Conservation (phyloP, 176 grass and related monocot genomes). For the Ensete glaucum region DNA sequence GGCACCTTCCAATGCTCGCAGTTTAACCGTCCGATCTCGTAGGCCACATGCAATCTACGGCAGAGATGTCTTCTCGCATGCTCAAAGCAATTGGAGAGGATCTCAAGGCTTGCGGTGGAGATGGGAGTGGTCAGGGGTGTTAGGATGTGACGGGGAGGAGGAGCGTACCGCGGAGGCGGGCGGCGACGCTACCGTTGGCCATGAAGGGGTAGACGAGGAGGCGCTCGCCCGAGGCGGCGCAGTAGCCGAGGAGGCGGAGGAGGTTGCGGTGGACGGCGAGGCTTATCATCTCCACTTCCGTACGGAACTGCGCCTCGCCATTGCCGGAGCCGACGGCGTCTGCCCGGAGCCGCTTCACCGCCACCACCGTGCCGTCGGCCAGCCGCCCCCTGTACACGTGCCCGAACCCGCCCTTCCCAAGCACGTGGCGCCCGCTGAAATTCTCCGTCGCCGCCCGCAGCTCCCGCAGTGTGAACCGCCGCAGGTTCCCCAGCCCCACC, state of each 20-base stretch:
- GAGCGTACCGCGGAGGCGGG: slow-evolving; percentile 57
- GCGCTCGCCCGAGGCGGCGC: slow-evolving; percentile 57
- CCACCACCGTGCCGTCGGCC: slow-evolving; percentile 50
- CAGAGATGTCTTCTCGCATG: no score
- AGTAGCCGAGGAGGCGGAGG: slow-evolving; percentile 76
- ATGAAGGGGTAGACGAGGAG: slow-evolving; percentile 93
- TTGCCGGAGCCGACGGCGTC: slow-evolving; percentile 58
- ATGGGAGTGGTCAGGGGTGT: no score
- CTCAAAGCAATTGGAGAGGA: no score
- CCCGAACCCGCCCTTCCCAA: slow-evolving; percentile 82
- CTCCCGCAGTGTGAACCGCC: slow-evolving; percentile 60
- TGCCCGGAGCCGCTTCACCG: slow-evolving; percentile 73
- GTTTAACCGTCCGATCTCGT: no score
- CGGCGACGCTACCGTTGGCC: slow-evolving; percentile 88
- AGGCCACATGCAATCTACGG: no score
- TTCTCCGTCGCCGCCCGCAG: slow-evolving; percentile 66
- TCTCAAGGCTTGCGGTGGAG: no score
- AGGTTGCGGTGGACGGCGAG: slow-evolving; percentile 91
- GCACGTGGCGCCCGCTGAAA: slow-evolving; percentile 57
- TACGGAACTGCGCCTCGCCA: slow-evolving; percentile 78
- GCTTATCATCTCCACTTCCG: slow-evolving; percentile 96
- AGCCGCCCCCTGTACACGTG: slow-evolving; percentile 73
- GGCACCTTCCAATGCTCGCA: no score
- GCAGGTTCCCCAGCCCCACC: slow-evolving; percentile 54
- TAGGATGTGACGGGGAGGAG: background rate